These are phyloP conservation scores for Mrakia gelida DNA, from an alignment of 768 basidiomycete species.

Conservation along the genomic window DNA sequence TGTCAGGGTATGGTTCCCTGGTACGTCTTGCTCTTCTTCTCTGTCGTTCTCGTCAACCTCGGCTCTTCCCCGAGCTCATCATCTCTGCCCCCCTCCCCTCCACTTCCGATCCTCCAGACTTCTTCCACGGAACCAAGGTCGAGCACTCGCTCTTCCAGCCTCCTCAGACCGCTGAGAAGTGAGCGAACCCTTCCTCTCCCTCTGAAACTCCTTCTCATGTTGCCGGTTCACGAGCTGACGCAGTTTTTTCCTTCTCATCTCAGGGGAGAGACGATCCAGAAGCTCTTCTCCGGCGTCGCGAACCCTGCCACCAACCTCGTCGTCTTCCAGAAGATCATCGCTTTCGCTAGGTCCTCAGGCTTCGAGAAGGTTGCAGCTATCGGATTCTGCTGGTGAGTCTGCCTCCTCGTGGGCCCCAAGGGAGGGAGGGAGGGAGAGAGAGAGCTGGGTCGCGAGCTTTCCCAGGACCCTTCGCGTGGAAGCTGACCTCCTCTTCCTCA, in stretches of 20 bases:
- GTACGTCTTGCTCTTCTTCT: not conserved
- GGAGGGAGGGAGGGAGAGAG: too few relatives aligned
- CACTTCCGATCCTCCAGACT: slow-evolving; percentile 10
- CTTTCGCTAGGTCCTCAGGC: slow-evolving; percentile 1
- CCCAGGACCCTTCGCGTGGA: not conserved
- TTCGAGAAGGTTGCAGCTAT: slow-evolving; percentile 22
- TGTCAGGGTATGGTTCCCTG: slow-evolving; percentile 20
- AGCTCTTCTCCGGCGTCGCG: slow-evolving; percentile 13
- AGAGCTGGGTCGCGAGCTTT: too few relatives aligned
- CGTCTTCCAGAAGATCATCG: slow-evolving; percentile 20
- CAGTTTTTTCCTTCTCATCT: not conserved
- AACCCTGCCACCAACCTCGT: not conserved
- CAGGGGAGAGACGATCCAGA: slow-evolving; percentile 3
- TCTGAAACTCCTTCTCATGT: not conserved
- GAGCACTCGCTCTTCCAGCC: slow-evolving; percentile 17
- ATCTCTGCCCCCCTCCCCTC: not conserved
- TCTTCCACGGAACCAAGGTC: slow-evolving; percentile 17
- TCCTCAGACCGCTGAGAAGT: slow-evolving; percentile 24
- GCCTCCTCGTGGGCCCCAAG: not conserved
- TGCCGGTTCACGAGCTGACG: not conserved
- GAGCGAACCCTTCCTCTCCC: not conserved
- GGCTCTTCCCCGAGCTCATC: not conserved
- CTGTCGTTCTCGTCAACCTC: too few relatives aligned
- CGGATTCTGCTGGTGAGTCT: slow-evolving; percentile 26
- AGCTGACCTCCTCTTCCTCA: not conserved